Evolutionary conservation across 441 rosid species (phyloP), one percentile per base, ranked within the genome.

Genomic region (Metrosideros polymorpha): DNA sequence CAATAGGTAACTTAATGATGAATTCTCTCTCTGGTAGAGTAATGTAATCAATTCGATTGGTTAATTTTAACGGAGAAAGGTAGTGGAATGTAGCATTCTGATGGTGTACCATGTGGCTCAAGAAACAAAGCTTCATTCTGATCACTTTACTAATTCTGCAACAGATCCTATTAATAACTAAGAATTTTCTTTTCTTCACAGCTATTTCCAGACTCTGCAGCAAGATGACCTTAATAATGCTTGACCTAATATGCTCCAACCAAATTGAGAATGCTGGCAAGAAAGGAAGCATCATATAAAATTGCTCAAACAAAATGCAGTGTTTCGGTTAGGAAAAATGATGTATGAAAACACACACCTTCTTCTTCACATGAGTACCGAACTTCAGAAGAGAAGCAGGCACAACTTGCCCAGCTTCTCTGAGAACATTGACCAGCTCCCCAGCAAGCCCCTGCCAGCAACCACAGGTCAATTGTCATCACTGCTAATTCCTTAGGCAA

Each of bases 361-460:
- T 97, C 86, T 97, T 97, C 96, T 97, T 97, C 50, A 96, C 99
- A 88, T 97, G 99, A 87, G 99, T 96, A 61, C 99, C 99, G 61
- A 97, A 97, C 87, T 96, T 97, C 93, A 93, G 87, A 87, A 96
- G 96, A 83, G 93, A 94, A 86, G 89, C 91, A 6, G 99, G 99
- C 86, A 97, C 98, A 29, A 93, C 88, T 91, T 97, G 99, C 88
- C 94, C 93, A 32, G 99, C 99, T 92, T 97, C 99, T 63, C 91
- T 93, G 27, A 97, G 97, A 87, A 97, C 95, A 89, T 97, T 97
- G 90, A 97, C 96, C 87, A 97, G 93, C 93, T 97, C 99, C 84
- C 99, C 99, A 24, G 99, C 88, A 86, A 95, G 99, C 88, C 92
- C 97, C 99, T 97, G 89, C 30, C 82, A 63, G 76, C 50, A 82